Percentiles rank a stretch among this genome's conserved stretches.
Conservation (phyloP, 2,329 filamentous ascomycete genomes). For the Colletotrichum salicis region DNA sequence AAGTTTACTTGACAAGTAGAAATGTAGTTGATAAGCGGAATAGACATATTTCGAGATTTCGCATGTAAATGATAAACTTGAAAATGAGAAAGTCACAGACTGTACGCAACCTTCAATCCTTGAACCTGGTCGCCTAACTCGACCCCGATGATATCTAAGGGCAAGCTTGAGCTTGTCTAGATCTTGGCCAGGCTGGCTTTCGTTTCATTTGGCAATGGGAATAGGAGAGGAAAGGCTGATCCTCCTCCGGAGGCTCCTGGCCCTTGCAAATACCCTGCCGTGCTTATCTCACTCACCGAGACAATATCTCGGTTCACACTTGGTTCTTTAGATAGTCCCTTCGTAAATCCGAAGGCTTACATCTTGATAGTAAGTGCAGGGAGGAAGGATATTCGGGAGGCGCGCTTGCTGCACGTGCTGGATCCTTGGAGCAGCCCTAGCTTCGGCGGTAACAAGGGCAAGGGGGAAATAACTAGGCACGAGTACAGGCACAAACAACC, state of each 20-base stretch:
- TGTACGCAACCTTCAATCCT: too few species aligned
- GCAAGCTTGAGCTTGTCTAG: too few species aligned
- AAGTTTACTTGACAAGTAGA: background rate
- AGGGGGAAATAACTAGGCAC: too few species aligned
- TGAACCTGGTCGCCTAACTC: too few species aligned
- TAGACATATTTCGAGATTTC: too few species aligned
- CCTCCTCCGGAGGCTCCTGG: background rate
- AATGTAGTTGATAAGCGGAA: too few species aligned
- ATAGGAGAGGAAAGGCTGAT: background rate
- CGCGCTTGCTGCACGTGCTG: constrained; percentile 15
- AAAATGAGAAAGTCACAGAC: too few species aligned
- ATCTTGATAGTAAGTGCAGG: background rate
- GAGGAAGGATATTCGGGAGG: background rate
- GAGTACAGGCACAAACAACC: background rate
- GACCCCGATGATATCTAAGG: too few species aligned
- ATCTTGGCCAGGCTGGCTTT: too few species aligned
- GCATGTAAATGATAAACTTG: too few species aligned
- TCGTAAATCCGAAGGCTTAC: background rate
- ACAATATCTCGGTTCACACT: background rate
- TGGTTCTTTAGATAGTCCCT: background rate
- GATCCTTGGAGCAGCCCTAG: constrained; percentile 14
- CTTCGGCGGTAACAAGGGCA: constrained; percentile 9
- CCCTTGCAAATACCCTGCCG: constrained; percentile 16
- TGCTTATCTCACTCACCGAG: constrained; percentile 13
- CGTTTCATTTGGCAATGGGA: too few species aligned